Evolutionary conservation across 164 flowering plant genomes (phyloP).

Genomic region (Stephania cephalantha): DNA sequence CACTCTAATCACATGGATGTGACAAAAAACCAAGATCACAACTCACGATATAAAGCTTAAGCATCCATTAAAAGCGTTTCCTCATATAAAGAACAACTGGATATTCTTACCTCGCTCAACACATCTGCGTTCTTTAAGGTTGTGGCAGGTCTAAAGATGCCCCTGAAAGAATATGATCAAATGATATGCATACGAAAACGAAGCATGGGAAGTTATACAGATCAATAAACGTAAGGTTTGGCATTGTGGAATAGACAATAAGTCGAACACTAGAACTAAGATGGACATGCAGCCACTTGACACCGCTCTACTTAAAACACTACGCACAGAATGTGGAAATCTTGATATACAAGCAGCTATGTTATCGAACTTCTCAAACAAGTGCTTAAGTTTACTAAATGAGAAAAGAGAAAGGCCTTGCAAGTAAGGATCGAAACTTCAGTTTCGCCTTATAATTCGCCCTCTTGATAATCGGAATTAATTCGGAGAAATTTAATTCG

Average conservation of each 20-base stretch:
- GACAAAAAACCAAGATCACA: slow-evolving; percentile 13
- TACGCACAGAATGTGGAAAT: too few species aligned
- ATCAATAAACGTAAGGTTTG: not conserved
- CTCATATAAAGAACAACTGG: not conserved
- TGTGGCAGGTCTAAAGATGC: slow-evolving; percentile 78
- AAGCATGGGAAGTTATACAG: slow-evolving; percentile 4
- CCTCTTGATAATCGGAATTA: too few species aligned
- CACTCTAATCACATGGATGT: slow-evolving; percentile 53
- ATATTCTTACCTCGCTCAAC: slow-evolving; percentile 50
- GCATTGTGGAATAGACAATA: too few species aligned
- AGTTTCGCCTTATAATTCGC: too few species aligned
- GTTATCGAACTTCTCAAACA: too few species aligned
- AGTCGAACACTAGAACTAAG: too few species aligned
- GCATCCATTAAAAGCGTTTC: not conserved
- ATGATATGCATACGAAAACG: not conserved
- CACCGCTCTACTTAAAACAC: too few species aligned
- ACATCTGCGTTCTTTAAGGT: slow-evolving; percentile 48
- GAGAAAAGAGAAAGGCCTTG: too few species aligned
- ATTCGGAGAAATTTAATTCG: too few species aligned
- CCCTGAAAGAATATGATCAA: slow-evolving; percentile 39
- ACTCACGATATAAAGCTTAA: slow-evolving; percentile 1
- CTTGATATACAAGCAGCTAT: too few species aligned
- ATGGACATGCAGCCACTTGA: too few species aligned
- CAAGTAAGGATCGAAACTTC: too few species aligned
- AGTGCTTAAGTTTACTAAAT: not conserved